Base-by-base conservation (phyloP, 345 rosid genomes). In the Euphorbia lathyris region DNA sequence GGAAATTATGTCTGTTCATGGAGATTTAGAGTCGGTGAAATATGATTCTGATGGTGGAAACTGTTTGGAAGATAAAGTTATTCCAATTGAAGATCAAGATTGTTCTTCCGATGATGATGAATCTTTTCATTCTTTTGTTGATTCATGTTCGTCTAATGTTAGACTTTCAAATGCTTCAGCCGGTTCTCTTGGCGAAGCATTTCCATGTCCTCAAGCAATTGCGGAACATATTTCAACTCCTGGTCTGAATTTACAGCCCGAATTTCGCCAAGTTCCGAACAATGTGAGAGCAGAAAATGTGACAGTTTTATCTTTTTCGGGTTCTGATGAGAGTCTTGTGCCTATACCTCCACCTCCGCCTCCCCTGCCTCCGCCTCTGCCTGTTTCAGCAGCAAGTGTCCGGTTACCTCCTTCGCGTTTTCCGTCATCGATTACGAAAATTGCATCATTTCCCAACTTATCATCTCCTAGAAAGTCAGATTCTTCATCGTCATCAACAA, bases 51-150 rank as follows among this genome's bases (percentile, higher is more conserved):
- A 77, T 71, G 86, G 71, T 27, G 85, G 72, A 50, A 45, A 76
- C 34, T 75, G 78, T 57, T 74, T 71, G 10, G 67, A 66, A 42
- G 80, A 81, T 73, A 77, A 72, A 76, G 71, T 63, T 57, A 65
- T 79, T 77, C 67, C 71, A 43, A 61, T 75, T 30, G 87, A 83
- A 55, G 69, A 72, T 1, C 83, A 83, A 55, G 69, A 72, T 1
- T 83, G 74, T 77, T 79, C 93, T 13, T 87, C 93, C 8, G 99
- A 87, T 9, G 99, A 87, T 9, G 90, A 86, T 58, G 96, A 90
- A 71, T 92, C 97, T 76, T 95, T 90, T 73, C 99, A 92, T 75
- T 95, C 98, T 66, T 79, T 79, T 71, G 74, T 57, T 66, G 92
- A 83, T 70, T 84, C 92, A 32, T 78, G 66, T 42, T 83, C 91